These are phyloP conservation scores for Guadua angustifolia DNA, from an alignment of 176 grass and related monocot genomes.

Conservation along the genomic window DNA sequence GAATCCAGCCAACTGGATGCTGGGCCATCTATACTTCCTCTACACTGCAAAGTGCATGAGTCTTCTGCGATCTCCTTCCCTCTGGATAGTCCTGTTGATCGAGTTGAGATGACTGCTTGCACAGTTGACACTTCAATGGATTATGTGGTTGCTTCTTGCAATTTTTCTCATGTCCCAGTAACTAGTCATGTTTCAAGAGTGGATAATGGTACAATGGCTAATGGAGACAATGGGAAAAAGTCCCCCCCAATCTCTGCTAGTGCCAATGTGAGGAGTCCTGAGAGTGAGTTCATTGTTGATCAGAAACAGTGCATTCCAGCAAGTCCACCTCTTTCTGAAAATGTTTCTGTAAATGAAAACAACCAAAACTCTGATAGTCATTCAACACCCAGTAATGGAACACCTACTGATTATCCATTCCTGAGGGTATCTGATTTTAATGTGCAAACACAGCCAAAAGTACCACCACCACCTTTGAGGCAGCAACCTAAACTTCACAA, in stretches of 20 bases:
- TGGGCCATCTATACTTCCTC: slow-evolving; percentile 54
- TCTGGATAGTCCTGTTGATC: slow-evolving; percentile 52
- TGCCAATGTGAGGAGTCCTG: slow-evolving; percentile 35
- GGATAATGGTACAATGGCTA: slow-evolving; percentile 33
- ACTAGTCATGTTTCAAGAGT: slow-evolving; percentile 43
- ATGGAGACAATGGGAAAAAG: slow-evolving; percentile 40
- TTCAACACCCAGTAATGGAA: slow-evolving; percentile 49
- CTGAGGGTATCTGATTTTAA: slow-evolving; percentile 54
- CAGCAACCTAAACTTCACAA: slow-evolving; percentile 59
- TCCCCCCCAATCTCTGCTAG: slow-evolving; percentile 33
- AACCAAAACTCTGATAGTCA: slow-evolving; percentile 45
- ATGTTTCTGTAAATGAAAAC: slow-evolving; percentile 49
- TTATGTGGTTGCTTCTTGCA: slow-evolving; percentile 46
- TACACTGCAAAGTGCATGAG: slow-evolving; percentile 49
- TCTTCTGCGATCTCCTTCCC: slow-evolving; percentile 53
- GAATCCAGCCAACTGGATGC: slow-evolving; percentile 49
- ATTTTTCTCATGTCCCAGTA: slow-evolving; percentile 34
- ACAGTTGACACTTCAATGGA: slow-evolving; percentile 57
- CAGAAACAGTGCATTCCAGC: slow-evolving; percentile 41
- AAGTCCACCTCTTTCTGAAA: slow-evolving; percentile 41
- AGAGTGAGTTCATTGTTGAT: slow-evolving; percentile 39
- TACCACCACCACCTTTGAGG: slow-evolving; percentile 50
- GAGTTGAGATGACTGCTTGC: slow-evolving; percentile 47
- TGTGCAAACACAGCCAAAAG: slow-evolving; percentile 50
- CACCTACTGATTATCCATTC: slow-evolving; percentile 54